Evolutionary conservation across 139 green algal species (phyloP), one percentile per base, ranked within the genome.

Genomic region (Volvox africanus): DNA sequence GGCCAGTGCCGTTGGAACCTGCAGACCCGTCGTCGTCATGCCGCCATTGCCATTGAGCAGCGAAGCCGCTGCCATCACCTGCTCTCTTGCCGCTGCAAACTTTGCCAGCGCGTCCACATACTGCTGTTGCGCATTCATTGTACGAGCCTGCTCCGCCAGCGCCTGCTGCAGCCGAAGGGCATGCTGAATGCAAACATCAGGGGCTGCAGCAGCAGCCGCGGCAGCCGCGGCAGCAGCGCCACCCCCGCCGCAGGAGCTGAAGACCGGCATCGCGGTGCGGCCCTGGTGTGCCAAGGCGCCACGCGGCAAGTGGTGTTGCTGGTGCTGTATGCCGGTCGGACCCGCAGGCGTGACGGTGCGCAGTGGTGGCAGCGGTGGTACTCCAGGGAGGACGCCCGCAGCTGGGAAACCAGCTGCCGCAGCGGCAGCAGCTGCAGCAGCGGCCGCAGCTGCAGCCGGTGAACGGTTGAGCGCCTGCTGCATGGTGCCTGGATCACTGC

Each of bases 41-140:
- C 32, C 75, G 75, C 75, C 73, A 6, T 32, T 84, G 81, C 13
- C 35, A 62, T 36, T 67, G 33, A 81, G 36, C 67, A 89, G 68
- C 24, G 86, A 35, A 11, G 85, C 85, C 16, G 85, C 85, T 6
- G 85, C 85, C 69, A 71, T 37, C 28, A 89, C 85, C 32, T 89
- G 85, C 17, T 89, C 85, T 1, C 85, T 69, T 22, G 86, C 86
- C 11, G 73, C 73, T 24, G 73, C 71, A 32, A 90, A 44, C 73
- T 76, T 75, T 0, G 71, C 50, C 30, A 90, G 50, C 0, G 86
- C 86, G 20, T 90, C 86, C 44, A 83, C 30, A 32, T 84, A 84
- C 86, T 90, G 86, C 86, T 84, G 86, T 55, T 90, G 86, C 30
- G 73, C 71, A 33, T 37, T 80, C 65, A 82, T 82, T 28, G 30